A percentile compares a stretch with the other conserved stretches of the same genome.
Evolutionary conservation across 2,329 filamentous ascomycete genomes (phyloP).

Genomic region (Sarocladium strictum): DNA sequence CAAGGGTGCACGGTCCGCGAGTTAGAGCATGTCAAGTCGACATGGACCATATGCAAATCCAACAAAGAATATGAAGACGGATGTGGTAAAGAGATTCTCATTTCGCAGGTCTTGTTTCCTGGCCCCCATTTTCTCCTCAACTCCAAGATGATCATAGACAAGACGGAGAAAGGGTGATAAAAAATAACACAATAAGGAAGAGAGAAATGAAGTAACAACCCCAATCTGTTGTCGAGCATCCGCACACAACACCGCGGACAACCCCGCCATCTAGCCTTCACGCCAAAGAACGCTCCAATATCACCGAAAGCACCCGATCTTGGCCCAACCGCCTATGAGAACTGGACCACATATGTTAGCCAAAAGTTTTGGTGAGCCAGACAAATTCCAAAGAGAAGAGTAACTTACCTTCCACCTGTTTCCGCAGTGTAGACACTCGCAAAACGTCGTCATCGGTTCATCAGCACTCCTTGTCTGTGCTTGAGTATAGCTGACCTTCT

Average conservation of each 20-base stretch:
- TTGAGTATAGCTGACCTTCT: conserved; percentile 92
- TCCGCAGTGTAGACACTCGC: conserved; percentile 64
- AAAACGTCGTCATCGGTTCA: conserved; percentile 82
- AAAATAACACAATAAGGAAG: conserved; percentile 3
- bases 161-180: conserved; percentile 9
- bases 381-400: background rate
- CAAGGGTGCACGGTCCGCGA: no score
- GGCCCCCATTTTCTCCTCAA: conserved; percentile 18
- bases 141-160: conserved; percentile 17
- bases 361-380: background rate
- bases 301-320: no score
- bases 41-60: no score
- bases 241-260: background rate
- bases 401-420: conserved; percentile 63
- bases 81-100: background rate
- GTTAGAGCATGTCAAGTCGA: no score
- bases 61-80: background rate
- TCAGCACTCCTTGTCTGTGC: conserved; percentile 93
- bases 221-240: no score
- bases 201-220: background rate
- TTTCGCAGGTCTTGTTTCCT: background rate
- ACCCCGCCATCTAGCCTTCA: background rate
- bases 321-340: conserved; percentile 1
- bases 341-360: conserved; percentile 4
- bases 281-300: no score